A percentile compares a stretch with the other conserved stretches of the same genome.
Conservation (phyloP, 73 alveolate genomes). For the Tetrahymena thermophila region DNA sequence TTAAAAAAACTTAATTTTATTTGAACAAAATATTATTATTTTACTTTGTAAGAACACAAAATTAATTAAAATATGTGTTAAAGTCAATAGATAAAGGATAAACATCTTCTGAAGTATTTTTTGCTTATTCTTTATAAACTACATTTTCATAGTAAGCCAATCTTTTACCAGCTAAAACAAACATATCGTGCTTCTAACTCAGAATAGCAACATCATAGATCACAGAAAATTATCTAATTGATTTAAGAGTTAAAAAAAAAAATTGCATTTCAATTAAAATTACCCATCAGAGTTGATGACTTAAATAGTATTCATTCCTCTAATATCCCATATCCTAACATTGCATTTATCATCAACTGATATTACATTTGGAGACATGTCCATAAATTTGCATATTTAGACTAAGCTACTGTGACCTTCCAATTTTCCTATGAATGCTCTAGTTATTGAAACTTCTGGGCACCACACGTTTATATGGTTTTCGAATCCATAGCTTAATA, state of each 20-base stretch:
- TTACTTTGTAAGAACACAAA: constrained; percentile 55
- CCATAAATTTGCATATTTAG: constrained; percentile 77
- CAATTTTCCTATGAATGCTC: constrained; percentile 81
- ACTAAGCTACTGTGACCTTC: constrained; percentile 92
- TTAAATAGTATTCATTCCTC: constrained; percentile 67
- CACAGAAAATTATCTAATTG: not conserved
- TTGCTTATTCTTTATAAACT: constrained; percentile 15
- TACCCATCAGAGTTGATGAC: constrained; percentile 63
- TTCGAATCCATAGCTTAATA: constrained; percentile 89
- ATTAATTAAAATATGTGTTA: constrained; percentile 71
- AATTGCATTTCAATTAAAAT: not conserved
- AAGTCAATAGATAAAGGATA: constrained; percentile 75
- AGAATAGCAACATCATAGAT: constrained; percentile 2
- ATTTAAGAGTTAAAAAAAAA: not conserved
- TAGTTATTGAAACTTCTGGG: constrained; percentile 83
- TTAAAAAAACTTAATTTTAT: not conserved
- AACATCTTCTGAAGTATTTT: constrained; percentile 55
- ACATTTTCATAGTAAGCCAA: constrained; percentile 22
- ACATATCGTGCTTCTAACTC: constrained; percentile 17
- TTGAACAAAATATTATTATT: not conserved
- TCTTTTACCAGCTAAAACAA: constrained; percentile 38
- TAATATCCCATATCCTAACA: constrained; percentile 89
- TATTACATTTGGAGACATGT: constrained; percentile 74
- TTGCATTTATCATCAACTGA: constrained; percentile 87
- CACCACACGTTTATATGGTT: constrained; percentile 78